phyloP scores from a whole-genome alignment of 192 early-diverging fungal species.

The Linnemannia elongata region DNA sequence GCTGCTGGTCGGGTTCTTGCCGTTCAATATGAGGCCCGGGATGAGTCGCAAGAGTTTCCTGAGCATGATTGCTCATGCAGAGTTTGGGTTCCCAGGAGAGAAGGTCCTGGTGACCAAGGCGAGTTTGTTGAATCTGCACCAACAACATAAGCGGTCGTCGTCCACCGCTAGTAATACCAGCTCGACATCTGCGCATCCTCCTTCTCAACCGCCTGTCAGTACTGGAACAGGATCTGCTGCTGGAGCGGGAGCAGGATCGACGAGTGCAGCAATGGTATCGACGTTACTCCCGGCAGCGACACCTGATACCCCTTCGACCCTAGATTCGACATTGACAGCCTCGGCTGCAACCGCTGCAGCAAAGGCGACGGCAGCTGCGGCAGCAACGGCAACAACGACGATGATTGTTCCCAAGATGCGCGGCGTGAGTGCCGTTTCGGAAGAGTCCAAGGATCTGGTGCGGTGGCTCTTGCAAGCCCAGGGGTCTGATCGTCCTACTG shows the following conservation, averaged over 20 bases:
- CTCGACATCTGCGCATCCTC: neutral
- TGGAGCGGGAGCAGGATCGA: neutral
- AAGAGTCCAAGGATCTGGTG: constrained; percentile 67
- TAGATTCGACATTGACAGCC: neutral
- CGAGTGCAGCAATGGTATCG: neutral
- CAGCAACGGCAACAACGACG: neutral
- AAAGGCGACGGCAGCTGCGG: neutral
- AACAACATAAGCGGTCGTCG: neutral
- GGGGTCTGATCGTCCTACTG: constrained; percentile 59
- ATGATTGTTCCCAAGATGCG: constrained; percentile 45
- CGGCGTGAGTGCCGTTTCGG: constrained; percentile 27
- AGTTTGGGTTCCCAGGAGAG: constrained; percentile 71
- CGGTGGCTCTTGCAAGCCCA: constrained; percentile 58
- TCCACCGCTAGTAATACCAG: constrained; percentile 19
- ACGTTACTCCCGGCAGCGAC: neutral
- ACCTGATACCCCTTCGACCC: neutral
- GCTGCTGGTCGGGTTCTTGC: constrained; percentile 79
- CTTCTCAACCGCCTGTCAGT: neutral
- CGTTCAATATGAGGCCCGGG: constrained; percentile 78
- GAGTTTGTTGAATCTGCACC: constrained; percentile 24
- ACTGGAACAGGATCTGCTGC: neutral
- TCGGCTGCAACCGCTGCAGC: neutral
- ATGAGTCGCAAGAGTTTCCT: constrained; percentile 66
- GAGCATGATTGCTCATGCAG: constrained; percentile 72
- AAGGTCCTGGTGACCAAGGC: constrained; percentile 30